Conservation (phyloP, 2,329 filamentous ascomycete species). For the Hirsutella minnesotensis region DNA sequence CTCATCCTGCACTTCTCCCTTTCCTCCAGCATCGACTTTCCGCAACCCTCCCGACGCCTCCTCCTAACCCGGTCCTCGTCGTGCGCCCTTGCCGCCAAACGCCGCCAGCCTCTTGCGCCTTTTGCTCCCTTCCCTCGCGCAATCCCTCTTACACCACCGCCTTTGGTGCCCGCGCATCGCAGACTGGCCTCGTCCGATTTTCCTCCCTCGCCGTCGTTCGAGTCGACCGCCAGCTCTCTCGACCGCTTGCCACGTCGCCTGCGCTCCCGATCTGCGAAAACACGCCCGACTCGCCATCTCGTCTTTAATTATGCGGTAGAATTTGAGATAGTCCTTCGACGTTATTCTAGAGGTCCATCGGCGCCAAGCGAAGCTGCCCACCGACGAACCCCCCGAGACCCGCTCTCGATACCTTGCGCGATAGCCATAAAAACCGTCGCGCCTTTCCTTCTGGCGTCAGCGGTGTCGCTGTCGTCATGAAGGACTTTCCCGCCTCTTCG, state of each 20-base stretch:
- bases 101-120: too few species aligned
- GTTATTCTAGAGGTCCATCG: slow-evolving; percentile 5
- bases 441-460: background rate
- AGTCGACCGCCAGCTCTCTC: too few species aligned
- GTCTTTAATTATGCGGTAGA: slow-evolving; percentile 23
- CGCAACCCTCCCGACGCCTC: background rate
- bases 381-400: background rate
- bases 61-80: too few species aligned
- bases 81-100: too few species aligned
- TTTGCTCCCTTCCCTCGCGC: slow-evolving; percentile 7
- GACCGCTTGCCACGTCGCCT: too few species aligned
- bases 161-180: background rate
- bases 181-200: too few species aligned
- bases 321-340: slow-evolving; percentile 15
- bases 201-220: too few species aligned
- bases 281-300: background rate
- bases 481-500: slow-evolving; percentile 23
- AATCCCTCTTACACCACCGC: slow-evolving; percentile 5
- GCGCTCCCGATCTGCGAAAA: too few species aligned
- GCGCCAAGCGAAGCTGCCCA: background rate
- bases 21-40: background rate
- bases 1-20: background rate
- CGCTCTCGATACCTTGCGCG: background rate
- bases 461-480: slow-evolving; percentile 17
- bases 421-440: background rate